Evolutionary conservation across 805 yeast genomes (phyloP).

Genomic region (Isabelozyma gotoi): DNA sequence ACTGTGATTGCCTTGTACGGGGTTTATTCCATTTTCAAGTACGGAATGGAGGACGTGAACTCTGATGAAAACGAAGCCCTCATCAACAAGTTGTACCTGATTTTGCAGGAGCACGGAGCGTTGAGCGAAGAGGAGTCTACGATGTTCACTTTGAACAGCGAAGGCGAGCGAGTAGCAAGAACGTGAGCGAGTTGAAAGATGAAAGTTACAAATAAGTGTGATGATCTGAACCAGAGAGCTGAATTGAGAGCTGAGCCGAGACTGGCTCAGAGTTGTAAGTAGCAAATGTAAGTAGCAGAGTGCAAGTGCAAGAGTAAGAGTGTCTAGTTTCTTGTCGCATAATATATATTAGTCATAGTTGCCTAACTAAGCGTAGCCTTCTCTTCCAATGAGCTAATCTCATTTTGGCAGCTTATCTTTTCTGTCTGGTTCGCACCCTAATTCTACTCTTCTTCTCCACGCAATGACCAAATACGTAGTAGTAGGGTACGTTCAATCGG

Average conservation of each 20-base stretch:
- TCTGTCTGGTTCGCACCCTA: neutral
- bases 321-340: no score
- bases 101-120: slow-evolving; percentile 26
- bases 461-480: slow-evolving; percentile 20
- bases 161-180: slow-evolving; percentile 3
- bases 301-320: no score
- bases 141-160: slow-evolving; percentile 4
- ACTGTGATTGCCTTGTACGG: slow-evolving; percentile 60
- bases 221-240: neutral
- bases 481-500: slow-evolving; percentile 25
- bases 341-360: no score
- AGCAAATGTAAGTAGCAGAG: no score
- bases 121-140: slow-evolving; percentile 33
- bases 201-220: neutral
- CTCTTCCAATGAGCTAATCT: no score
- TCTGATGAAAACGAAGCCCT: slow-evolving; percentile 49
- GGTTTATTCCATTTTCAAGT: slow-evolving; percentile 54
- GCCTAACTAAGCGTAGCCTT: no score
- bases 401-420: neutral
- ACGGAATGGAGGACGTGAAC: slow-evolving; percentile 64
- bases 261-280: no score
- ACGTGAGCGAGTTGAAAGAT: neutral
- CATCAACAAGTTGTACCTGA: slow-evolving; percentile 28
- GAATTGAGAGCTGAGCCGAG: neutral
- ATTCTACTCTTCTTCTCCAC: neutral